Conservation (phyloP, 23 red algal species). For the Chondrus crispus region DNA sequence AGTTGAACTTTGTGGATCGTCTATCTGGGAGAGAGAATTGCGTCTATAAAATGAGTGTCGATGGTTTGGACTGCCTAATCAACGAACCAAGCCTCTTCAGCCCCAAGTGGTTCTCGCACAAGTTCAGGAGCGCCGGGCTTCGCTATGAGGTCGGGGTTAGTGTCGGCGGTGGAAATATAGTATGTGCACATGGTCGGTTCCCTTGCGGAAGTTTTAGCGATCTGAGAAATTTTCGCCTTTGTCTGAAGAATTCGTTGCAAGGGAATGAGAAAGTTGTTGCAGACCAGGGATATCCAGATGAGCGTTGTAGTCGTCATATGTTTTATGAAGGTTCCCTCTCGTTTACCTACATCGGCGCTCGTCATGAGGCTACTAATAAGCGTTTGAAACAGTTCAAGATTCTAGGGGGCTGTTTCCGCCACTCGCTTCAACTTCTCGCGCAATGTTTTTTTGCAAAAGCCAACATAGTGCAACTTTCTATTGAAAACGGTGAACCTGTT, state of each 20-base stretch:
- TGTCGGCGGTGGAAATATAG: neutral
- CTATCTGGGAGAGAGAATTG: neutral
- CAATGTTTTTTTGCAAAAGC: neutral
- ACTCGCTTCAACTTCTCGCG: neutral
- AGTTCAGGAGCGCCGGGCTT: neutral
- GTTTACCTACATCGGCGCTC: neutral
- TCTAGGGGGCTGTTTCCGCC: neutral
- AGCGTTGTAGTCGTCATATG: neutral
- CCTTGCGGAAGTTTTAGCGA: no score
- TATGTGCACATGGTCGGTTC: neutral
- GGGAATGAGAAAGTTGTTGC: neutral
- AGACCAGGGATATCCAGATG: neutral
- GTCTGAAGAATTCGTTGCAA: neutral
- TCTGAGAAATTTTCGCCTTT: neutral
- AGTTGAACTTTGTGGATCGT: neutral
- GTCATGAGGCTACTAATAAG: neutral
- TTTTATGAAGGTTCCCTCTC: neutral
- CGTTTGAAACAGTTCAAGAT: neutral
- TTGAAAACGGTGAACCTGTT: neutral
- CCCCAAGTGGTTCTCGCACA: neutral
- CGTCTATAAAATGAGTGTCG: neutral
- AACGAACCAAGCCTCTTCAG: neutral
- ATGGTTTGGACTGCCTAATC: neutral
- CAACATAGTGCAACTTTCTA: neutral
- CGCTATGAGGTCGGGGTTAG: neutral